Conservation (phyloP, 2,329 filamentous ascomycete genomes). For the Aspergillus sp. region DNA sequence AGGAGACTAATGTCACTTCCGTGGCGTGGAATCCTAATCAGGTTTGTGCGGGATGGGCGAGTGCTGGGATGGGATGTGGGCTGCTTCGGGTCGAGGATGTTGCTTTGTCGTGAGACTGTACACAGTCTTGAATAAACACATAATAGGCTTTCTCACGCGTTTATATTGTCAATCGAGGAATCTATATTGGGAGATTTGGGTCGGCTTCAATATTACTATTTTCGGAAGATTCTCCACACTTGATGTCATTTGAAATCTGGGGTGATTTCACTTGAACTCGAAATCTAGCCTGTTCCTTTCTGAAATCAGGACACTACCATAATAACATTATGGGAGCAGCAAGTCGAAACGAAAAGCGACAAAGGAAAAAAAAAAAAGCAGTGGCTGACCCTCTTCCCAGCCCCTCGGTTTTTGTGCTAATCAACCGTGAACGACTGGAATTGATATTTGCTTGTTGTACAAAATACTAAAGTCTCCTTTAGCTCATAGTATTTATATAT, state of each 20-base stretch:
- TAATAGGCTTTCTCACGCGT: background rate
- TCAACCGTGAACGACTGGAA: background rate
- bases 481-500: background rate
- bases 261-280: background rate
- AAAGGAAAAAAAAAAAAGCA: background rate
- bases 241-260: background rate
- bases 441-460: background rate
- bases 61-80: slow-evolving; percentile 60
- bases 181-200: background rate
- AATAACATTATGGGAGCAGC: background rate
- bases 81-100: slow-evolving; percentile 61
- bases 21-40: slow-evolving; percentile 64
- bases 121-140: background rate
- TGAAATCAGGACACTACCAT: background rate
- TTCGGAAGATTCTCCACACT: background rate
- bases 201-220: background rate
- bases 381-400: background rate
- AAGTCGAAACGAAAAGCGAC: background rate
- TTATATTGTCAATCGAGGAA: background rate
- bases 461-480: background rate
- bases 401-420: background rate
- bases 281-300: background rate
- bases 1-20: slow-evolving; percentile 55
- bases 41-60: slow-evolving; percentile 60
- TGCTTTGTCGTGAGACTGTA: slow-evolving; percentile 31